phyloP scores from a whole-genome alignment of 441 rosid species.

The Adansonia grandidieri region DNA sequence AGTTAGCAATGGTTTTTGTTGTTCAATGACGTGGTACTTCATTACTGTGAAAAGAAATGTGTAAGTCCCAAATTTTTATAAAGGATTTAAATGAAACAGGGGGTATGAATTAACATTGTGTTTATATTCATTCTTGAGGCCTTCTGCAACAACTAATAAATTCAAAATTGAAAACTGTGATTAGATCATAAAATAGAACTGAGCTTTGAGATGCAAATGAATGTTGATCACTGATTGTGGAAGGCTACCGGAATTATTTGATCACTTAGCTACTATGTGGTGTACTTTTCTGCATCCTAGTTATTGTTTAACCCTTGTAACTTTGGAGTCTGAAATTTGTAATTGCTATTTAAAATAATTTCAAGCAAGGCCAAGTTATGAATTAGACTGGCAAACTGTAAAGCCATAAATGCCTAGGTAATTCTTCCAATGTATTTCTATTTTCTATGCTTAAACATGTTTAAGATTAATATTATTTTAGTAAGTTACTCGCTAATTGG shows the following conservation, averaged over 20 bases:
- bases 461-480: not conserved
- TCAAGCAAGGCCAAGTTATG: not conserved
- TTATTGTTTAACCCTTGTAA: not conserved
- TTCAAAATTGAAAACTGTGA: not conserved
- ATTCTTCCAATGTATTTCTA: not conserved
- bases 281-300: not conserved
- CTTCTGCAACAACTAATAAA: not conserved
- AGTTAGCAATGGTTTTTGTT: not conserved
- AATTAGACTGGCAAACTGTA: not conserved
- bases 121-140: not conserved
- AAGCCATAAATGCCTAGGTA: not conserved
- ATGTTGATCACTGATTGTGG: not conserved
- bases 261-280: not conserved
- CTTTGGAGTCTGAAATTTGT: not conserved
- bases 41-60: not conserved
- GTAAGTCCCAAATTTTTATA: not conserved
- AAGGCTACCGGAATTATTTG: not conserved
- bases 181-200: slow-evolving; percentile 4
- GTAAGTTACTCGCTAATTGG: not conserved
- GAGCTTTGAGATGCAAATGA: slow-evolving; percentile 5
- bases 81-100: slow-evolving; percentile 1
- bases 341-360: not conserved
- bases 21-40: not conserved
- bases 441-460: no score
- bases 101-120: not conserved